These are phyloP conservation scores for Erodium moschatum DNA, from an alignment of 441 rosid genomes.

Conservation along the genomic window DNA sequence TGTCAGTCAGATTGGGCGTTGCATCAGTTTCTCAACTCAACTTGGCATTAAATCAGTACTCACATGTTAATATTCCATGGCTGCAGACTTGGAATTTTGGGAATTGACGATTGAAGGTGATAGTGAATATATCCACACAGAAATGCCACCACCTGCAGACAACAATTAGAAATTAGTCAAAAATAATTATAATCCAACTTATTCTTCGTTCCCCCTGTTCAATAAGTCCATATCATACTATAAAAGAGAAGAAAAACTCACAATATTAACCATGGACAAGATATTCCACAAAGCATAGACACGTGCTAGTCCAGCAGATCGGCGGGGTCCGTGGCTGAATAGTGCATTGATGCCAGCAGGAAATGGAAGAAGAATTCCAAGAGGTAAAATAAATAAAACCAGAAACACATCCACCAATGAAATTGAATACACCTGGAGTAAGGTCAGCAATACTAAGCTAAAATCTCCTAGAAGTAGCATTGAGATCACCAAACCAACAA, in stretches of 20 bases:
- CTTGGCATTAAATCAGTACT: constrained; percentile 22
- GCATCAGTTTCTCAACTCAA: too few relatives aligned
- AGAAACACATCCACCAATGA: constrained; percentile 76
- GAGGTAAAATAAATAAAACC: constrained; percentile 79
- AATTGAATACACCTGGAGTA: constrained; percentile 91
- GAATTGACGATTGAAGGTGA: constrained; percentile 46
- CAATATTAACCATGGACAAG: constrained; percentile 80
- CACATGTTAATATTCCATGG: constrained; percentile 99
- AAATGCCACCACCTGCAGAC: constrained; percentile 64
- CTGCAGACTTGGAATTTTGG: constrained; percentile 55
- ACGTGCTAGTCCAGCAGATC: constrained; percentile 95
- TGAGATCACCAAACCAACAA: constrained; percentile 97
- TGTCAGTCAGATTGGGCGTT: not conserved
- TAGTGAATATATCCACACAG: constrained; percentile 87
- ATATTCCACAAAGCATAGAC: constrained; percentile 96
- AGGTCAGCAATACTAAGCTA: constrained; percentile 95
- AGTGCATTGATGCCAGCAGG: constrained; percentile 99
- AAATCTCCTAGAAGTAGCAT: constrained; percentile 95
- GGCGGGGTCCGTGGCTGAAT: constrained; percentile 97
- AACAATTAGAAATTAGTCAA: too few relatives aligned
- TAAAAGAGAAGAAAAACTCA: constrained; percentile 32
- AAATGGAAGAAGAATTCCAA: constrained; percentile 92
- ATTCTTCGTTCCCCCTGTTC: too few relatives aligned
- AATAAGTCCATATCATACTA: too few relatives aligned
- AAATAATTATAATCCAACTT: too few relatives aligned